Evolutionary conservation across 495 filamentous ascomycete species (phyloP).

Genomic region (Emericellopsis terricola): DNA sequence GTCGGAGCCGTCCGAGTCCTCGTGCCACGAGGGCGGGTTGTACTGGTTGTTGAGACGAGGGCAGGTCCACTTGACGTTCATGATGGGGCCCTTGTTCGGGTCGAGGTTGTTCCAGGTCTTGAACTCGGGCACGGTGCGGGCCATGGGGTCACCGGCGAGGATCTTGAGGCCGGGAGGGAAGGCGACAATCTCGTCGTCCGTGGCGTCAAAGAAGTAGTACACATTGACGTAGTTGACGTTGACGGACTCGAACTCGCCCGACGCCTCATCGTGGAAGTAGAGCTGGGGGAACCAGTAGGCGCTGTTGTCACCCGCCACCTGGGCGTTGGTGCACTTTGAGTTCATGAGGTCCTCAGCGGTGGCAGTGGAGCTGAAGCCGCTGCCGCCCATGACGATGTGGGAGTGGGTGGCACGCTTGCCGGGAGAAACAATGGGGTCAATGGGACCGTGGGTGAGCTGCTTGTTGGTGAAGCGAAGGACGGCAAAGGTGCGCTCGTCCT

Average conservation of each 20-base stretch:
- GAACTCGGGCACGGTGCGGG: conserved; percentile 19
- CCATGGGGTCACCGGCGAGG: conserved; percentile 42
- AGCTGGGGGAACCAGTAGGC: conserved; percentile 65
- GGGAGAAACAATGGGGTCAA: conserved; percentile 48
- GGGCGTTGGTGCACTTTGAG: conserved; percentile 50
- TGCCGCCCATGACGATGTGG: conserved; percentile 52
- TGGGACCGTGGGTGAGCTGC: conserved; percentile 35
- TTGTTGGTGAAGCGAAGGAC: conserved; percentile 24
- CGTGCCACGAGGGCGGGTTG: conserved; percentile 32
- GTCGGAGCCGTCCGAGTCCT: conserved; percentile 21
- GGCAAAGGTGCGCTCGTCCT: conserved; percentile 21
- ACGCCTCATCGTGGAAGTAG: conserved; percentile 41
- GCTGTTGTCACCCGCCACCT: conserved; percentile 45
- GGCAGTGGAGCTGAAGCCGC: conserved; percentile 47
- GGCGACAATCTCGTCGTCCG: conserved; percentile 38
- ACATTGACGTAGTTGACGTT: conserved; percentile 39
- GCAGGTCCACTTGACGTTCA: conserved; percentile 26
- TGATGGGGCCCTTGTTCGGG: conserved; percentile 20
- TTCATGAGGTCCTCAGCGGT: conserved; percentile 34
- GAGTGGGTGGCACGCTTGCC: conserved; percentile 40
- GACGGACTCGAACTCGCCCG: conserved; percentile 49
- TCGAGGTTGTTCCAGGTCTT: conserved; percentile 17
- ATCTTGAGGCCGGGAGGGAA: conserved; percentile 60
- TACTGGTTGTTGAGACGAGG: conserved; percentile 27
- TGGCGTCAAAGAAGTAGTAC: conserved; percentile 50